These are phyloP conservation scores for Auriscalpium vulgare DNA, from an alignment of 768 basidiomycete species.

Conservation along the genomic window DNA sequence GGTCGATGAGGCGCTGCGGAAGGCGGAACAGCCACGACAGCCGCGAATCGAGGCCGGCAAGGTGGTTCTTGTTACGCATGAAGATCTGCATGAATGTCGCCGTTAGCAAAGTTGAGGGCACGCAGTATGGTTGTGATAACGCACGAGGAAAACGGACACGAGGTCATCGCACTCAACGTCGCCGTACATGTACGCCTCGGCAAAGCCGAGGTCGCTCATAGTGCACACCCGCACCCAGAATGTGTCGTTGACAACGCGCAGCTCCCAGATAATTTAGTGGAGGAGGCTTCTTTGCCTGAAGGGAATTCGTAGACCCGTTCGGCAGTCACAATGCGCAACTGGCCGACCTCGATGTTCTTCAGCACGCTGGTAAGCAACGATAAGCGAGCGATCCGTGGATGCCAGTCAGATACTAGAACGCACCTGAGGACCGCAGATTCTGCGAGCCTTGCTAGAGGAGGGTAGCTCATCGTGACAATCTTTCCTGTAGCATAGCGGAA, in stretches of 20 bases:
- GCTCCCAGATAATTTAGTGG: neutral
- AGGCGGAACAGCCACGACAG: constrained; percentile 4
- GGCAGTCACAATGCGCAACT: neutral
- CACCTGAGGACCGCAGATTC: constrained; percentile 3
- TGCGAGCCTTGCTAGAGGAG: constrained; percentile 2
- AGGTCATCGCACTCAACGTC: constrained; percentile 14
- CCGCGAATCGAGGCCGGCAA: constrained; percentile 10
- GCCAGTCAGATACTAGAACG: neutral
- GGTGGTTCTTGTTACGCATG: constrained; percentile 5
- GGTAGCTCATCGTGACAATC: neutral
- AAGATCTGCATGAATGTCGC: neutral
- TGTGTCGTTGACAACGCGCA: constrained; percentile 8
- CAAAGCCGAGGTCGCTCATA: constrained; percentile 12
- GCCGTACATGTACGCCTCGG: constrained; percentile 18
- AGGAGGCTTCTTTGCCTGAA: neutral
- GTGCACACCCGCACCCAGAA: constrained; percentile 13
- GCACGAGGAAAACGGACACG: constrained; percentile 5
- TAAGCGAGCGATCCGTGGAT: neutral
- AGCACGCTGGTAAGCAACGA: neutral
- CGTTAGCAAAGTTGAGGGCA: neutral
- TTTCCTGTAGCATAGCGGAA: neutral
- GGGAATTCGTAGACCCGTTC: neutral
- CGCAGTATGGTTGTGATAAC: neutral
- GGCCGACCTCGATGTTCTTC: neutral
- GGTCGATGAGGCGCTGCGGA: constrained; percentile 2